A percentile compares a stretch with the other conserved stretches of the same genome.
Evolutionary conservation across 306 rosid species (phyloP).

Genomic region (Abrus pulchellus): DNA sequence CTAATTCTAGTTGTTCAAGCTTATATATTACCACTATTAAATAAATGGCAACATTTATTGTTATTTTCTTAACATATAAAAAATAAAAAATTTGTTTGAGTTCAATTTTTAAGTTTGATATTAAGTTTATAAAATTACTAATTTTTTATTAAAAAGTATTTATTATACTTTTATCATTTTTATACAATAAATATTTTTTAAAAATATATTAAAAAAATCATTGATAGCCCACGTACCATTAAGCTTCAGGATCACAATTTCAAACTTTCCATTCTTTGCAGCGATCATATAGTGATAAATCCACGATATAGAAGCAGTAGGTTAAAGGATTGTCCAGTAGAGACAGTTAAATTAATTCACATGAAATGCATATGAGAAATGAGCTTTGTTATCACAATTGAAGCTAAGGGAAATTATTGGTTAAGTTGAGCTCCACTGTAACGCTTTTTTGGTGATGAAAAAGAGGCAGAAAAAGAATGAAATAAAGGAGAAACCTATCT

Average conservation of each 20-base stretch:
- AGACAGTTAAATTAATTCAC: background rate
- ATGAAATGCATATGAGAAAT: slow-evolving; percentile 20
- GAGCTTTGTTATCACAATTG: background rate
- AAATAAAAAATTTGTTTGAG: too few species aligned
- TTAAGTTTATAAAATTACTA: too few species aligned
- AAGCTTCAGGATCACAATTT: background rate
- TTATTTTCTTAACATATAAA: too few species aligned
- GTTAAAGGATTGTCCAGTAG: background rate
- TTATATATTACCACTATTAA: background rate
- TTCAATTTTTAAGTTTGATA: too few species aligned
- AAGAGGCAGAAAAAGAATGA: slow-evolving; percentile 13
- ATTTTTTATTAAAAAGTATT: too few species aligned
- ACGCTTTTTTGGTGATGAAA: slow-evolving; percentile 43
- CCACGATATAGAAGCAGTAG: background rate
- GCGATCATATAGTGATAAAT: background rate
- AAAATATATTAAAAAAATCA: background rate
- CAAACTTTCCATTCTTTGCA: background rate
- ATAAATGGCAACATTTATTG: too few species aligned
- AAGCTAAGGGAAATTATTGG: slow-evolving; percentile 23
- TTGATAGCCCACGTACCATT: background rate
- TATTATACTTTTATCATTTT: too few species aligned
- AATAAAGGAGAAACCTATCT: slow-evolving; percentile 40
- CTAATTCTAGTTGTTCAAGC: background rate
- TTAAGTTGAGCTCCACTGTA: slow-evolving; percentile 41
- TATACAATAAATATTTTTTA: too few species aligned